Evolutionary conservation across 306 rosid species (phyloP).

Genomic region (Carpinus viminea): DNA sequence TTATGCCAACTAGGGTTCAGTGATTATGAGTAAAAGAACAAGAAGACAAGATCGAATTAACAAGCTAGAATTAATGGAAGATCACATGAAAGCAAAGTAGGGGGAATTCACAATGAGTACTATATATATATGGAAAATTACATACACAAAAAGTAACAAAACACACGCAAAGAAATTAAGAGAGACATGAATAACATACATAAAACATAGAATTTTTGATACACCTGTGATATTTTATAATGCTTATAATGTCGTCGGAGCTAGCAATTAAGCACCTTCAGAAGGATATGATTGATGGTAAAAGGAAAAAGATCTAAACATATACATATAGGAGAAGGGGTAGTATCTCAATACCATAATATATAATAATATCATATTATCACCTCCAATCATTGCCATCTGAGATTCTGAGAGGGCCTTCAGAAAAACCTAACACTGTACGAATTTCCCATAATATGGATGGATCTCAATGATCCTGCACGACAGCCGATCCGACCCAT

Average conservation of each 20-base stretch:
- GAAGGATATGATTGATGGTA: conserved; percentile 5
- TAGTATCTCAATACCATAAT: not conserved
- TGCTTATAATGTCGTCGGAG: not conserved
- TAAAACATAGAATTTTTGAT: not conserved
- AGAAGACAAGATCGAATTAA: not conserved
- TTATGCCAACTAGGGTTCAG: not conserved
- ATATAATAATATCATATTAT: not conserved
- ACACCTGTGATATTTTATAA: not conserved
- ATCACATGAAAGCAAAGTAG: not conserved
- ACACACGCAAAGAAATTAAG: not conserved
- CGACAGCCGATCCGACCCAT: conserved; percentile 23
- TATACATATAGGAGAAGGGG: not conserved
- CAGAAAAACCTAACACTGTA: conserved; percentile 7
- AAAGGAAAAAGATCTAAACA: conserved; percentile 11
- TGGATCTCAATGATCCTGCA: conserved; percentile 1
- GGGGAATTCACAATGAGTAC: not conserved
- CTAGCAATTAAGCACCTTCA: not conserved
- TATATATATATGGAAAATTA: not conserved
- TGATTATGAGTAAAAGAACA: not conserved
- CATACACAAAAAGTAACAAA: not conserved
- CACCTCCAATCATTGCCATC: conserved; percentile 33
- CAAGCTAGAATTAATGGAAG: not conserved
- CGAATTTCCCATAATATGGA: conserved; percentile 35
- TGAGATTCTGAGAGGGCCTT: conserved; percentile 5
- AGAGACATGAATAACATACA: not conserved